Base-by-base conservation (phyloP, 164 flowering plant species). In the Magnolia officinalis region DNA sequence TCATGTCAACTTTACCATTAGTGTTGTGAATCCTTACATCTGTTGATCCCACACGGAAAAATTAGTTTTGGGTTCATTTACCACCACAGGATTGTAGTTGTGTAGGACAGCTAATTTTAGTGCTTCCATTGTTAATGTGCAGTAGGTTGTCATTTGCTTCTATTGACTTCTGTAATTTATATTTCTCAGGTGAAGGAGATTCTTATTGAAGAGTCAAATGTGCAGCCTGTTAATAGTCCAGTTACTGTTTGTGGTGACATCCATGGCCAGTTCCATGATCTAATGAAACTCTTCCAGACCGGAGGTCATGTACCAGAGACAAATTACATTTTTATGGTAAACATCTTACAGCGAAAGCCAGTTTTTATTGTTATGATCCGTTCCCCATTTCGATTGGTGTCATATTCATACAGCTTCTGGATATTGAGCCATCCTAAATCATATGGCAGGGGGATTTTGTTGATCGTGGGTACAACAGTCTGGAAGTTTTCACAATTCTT, bases 281-380 rank as follows among this genome's bases (percentile, higher is more conserved):
- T 95, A 61, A 95, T 95, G 97, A 95, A 95, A 80, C 98, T 95
- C 50, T 95, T 95, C 74, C 97, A 93, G 86, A 95, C 98, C 5
- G 98, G 98, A 66, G 98, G 98, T 75, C 98, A 95, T 83, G 98
- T 95, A 6, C 99, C 99, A 26, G 99, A 93, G 74, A 95, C 99
- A 72, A 95, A 95, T 84, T 95, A 95, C 83, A 92, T 95, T 58
- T 95, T 93, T 82, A 95, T 95, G 98, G 98, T 93, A 88, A 55
- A 72, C n/a, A 6, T 72, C 37, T 71, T 49, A 20, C n/a, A 31
- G 13, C 18, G 8, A 61, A 19, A 10, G n/a, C 10, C 4, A 4
- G 8, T n/a, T 52, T 72, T 11, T 72, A 10, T 20, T 58, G 58
- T 72, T 29, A 10, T 31, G n/a, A 14, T 45, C 24, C 8, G 8